Percentiles rank a stretch among this genome's conserved stretches.
phyloP scores from a whole-genome alignment of 1,284 basidiomycete genomes.

The Puccinia hordei region DNA sequence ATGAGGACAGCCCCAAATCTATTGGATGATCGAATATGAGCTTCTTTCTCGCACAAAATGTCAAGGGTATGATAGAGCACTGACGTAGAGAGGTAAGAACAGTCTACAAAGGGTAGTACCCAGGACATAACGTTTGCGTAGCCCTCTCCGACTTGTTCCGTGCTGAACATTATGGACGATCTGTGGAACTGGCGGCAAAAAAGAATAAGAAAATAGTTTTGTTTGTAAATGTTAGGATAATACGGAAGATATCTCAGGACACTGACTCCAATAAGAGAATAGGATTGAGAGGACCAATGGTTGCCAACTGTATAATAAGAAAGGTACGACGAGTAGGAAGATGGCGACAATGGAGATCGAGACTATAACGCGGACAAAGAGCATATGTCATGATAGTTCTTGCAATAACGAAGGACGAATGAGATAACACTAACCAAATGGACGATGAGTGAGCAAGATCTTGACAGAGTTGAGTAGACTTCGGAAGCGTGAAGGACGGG shows the following conservation, averaged over 20 bases:
- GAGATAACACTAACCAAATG: conserved; percentile 13
- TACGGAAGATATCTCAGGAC: background rate
- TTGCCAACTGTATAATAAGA: conserved; percentile 54
- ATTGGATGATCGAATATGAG: background rate
- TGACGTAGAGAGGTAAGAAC: conserved; percentile 56
- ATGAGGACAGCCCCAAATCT: conserved; percentile 55
- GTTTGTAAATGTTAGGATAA: background rate
- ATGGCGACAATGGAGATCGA: conserved; percentile 29
- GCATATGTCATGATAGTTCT: conserved; percentile 35
- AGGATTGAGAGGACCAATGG: conserved; percentile 52
- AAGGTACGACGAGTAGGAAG: conserved; percentile 31
- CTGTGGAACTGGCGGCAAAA: conserved; percentile 56
- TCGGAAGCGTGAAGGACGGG: conserved; percentile 2
- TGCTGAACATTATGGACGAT: conserved; percentile 57
- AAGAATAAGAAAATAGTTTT: background rate
- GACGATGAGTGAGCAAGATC: background rate
- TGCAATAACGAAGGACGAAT: background rate
- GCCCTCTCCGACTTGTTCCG: conserved; percentile 54
- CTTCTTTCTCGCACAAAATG: background rate
- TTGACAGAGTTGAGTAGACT: background rate
- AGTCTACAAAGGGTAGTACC: conserved; percentile 57
- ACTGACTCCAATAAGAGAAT: conserved; percentile 57
- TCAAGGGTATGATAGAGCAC: background rate
- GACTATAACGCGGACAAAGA: conserved; percentile 2
- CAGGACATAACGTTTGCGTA: conserved; percentile 56